phyloP scores from a whole-genome alignment of 257 asterid genomes.

The Rubia yunnanensis region DNA sequence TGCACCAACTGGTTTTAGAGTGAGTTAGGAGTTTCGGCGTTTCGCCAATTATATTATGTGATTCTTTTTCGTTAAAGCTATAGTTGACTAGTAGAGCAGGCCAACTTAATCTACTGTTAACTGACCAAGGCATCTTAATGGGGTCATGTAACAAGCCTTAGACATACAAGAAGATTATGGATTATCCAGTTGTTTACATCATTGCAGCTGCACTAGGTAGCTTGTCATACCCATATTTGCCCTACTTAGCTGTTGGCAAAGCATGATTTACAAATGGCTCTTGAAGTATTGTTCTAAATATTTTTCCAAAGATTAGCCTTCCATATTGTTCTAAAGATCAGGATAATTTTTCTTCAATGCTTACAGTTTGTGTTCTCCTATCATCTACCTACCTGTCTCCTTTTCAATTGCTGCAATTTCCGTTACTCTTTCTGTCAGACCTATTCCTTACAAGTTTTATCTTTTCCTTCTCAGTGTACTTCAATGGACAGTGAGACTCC shows the following conservation, averaged over 20 bases:
- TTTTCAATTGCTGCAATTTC: background rate
- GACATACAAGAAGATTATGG: background rate
- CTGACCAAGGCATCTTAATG: background rate
- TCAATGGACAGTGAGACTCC: constrained; percentile 47
- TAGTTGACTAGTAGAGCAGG: too few relatives aligned
- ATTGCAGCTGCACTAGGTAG: background rate
- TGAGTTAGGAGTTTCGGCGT: too few relatives aligned
- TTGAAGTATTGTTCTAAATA: background rate
- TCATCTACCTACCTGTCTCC: background rate
- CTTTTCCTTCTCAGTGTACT: constrained; percentile 42
- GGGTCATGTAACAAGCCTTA: background rate
- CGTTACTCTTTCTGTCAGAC: background rate
- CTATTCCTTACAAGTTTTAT: background rate
- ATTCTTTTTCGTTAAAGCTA: too few relatives aligned
- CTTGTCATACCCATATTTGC: background rate
- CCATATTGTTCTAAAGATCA: background rate
- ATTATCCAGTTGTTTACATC: background rate
- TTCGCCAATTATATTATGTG: too few relatives aligned
- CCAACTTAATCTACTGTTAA: background rate
- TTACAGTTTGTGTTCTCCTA: background rate
- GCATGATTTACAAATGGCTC: background rate
- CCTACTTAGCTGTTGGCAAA: background rate
- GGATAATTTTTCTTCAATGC: background rate
- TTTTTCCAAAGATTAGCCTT: background rate
- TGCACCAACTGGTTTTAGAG: too few relatives aligned